phyloP scores from a whole-genome alignment of 202 grass and related monocot species.

The Saccharum hybrid region DNA sequence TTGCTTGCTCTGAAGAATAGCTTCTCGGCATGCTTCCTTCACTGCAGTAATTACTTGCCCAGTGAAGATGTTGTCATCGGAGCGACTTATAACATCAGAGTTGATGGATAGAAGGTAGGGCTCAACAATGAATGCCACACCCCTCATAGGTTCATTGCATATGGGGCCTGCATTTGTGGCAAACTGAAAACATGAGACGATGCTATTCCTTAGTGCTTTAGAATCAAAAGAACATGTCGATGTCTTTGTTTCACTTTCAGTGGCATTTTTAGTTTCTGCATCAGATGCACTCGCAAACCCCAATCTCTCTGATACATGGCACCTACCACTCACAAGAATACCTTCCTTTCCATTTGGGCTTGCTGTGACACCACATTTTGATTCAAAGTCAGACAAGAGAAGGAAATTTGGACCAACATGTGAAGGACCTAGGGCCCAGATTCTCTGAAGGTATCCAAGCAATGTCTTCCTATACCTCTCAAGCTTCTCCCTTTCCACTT shows the following conservation, averaged over 20 bases:
- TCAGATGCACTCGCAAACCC: conserved; percentile 35
- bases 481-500: conserved; percentile 70
- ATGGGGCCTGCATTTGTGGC: conserved; percentile 81
- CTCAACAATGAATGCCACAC: conserved; percentile 79
- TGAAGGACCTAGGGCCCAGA: conserved; percentile 80
- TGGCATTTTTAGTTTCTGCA: too few relatives aligned
- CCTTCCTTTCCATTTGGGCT: conserved; percentile 50
- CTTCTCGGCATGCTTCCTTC: conserved; percentile 83
- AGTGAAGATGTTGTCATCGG: conserved; percentile 69
- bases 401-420: conserved; percentile 90
- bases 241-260: too few relatives aligned
- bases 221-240: too few relatives aligned
- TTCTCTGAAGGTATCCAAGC: conserved; percentile 65
- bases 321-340: conserved; percentile 59
- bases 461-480: conserved; percentile 65
- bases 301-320: conserved; percentile 71
- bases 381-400: conserved; percentile 61
- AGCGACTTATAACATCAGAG: neutral
- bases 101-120: conserved; percentile 63
- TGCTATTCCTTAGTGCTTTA: conserved; percentile 56
- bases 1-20: conserved; percentile 81
- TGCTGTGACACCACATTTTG: conserved; percentile 24
- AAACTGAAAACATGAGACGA: conserved; percentile 88
- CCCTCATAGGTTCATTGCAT: conserved; percentile 93
- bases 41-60: conserved; percentile 90